These are phyloP conservation scores for Suillus plorans DNA, from an alignment of 768 basidiomycete species.

Conservation along the genomic window DNA sequence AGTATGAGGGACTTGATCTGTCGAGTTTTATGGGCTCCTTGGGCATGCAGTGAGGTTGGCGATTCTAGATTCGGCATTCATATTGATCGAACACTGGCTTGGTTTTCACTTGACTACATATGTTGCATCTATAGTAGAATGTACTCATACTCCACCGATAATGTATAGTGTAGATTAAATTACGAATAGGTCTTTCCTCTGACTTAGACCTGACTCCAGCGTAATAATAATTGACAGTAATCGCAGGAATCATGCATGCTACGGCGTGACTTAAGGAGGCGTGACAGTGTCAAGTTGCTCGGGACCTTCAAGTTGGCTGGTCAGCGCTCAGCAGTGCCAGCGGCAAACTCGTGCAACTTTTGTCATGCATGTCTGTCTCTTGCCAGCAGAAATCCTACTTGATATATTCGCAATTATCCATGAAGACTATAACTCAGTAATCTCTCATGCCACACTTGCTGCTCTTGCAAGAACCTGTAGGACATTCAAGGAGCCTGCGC, in stretches of 20 bases:
- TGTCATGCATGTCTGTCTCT: not conserved
- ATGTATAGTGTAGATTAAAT: slow-evolving; percentile 33
- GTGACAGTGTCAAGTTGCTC: too few relatives aligned
- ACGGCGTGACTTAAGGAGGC: not conserved
- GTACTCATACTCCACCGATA: slow-evolving; percentile 32
- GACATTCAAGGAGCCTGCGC: not conserved
- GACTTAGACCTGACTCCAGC: not conserved
- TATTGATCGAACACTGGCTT: slow-evolving; percentile 15
- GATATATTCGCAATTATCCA: not conserved
- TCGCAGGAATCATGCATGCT: not conserved
- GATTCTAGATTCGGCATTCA: slow-evolving; percentile 13
- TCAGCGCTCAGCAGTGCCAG: not conserved
- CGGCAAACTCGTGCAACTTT: not conserved
- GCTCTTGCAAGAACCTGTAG: not conserved
- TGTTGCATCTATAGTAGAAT: slow-evolving; percentile 34
- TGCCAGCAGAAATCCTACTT: not conserved
- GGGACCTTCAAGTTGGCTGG: too few relatives aligned
- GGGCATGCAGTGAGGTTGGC: slow-evolving; percentile 40
- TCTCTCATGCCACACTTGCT: not conserved
- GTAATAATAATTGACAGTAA: not conserved
- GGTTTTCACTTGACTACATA: slow-evolving; percentile 22
- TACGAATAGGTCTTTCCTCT: not conserved
- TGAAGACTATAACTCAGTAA: not conserved
- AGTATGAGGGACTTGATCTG: slow-evolving; percentile 86
- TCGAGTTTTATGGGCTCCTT: slow-evolving; percentile 89